Evolutionary conservation across 2,329 filamentous ascomycete species (phyloP).

Genomic region (Orbilia blumenaviensis): DNA sequence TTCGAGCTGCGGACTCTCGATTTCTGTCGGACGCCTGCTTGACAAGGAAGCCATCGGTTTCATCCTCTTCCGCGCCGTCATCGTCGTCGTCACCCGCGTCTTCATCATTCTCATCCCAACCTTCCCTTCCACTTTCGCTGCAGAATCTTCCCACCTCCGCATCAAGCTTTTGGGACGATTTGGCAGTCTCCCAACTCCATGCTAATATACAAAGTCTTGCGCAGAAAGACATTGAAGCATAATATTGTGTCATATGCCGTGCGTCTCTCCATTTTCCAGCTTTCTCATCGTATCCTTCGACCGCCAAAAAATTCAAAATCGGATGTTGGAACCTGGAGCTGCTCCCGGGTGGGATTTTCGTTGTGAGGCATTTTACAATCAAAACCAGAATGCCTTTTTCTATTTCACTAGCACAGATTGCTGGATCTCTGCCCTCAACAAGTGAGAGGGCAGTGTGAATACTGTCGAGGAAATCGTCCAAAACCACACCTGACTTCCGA

Average conservation of each 20-base stretch:
- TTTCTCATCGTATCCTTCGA: constrained; percentile 1
- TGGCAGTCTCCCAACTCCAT: not conserved
- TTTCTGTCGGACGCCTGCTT: not conserved
- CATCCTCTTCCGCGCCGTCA: not conserved
- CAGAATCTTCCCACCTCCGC: not conserved
- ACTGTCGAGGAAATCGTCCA: not conserved
- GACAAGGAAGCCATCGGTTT: not conserved
- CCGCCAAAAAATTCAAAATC: constrained; percentile 18
- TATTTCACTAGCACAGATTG: not conserved
- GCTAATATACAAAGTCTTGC: not conserved
- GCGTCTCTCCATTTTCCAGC: not conserved
- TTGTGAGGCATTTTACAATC: not conserved
- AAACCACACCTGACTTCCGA: not conserved
- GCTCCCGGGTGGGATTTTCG: not conserved
- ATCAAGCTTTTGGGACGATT: not conserved
- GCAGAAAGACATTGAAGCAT: constrained; percentile 14
- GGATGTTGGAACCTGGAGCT: constrained; percentile 2
- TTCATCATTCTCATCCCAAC: not conserved
- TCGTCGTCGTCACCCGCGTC: not conserved
- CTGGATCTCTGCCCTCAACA: not conserved
- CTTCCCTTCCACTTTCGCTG: no score
- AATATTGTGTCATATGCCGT: not conserved
- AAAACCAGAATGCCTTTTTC: not conserved
- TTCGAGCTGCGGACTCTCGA: not conserved
- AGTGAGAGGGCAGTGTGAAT: not conserved